Base-by-base conservation (phyloP, 73 alveolate species). In the Paramecium sexaurelia region DNA sequence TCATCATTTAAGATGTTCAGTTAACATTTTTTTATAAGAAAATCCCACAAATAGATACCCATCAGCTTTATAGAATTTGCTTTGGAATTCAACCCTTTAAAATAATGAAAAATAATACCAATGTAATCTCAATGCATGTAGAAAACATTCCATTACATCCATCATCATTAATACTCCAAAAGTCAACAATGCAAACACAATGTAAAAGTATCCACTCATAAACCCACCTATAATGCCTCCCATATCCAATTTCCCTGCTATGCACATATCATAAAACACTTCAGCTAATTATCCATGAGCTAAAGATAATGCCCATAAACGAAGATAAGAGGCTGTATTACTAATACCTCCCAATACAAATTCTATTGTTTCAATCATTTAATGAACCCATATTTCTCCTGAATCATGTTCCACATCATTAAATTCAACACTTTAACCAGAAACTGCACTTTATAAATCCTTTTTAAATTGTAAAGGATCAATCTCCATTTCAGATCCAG, bases 141-240 rank as follows among this genome's bases (percentile, higher is more conserved):
- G 93, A 94, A 96, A 96, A 71, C 99, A 96, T 94, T 97, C 99
- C 98, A 97, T 92, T n/a, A 98, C 94, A 93, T 97, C 99, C 99
- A 97, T 97, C 82, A 94, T 95, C 97, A 97, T 95, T 47, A 97
- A 95, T 56, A 97, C 96, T 85, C 96, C 97, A 69, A 93, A 86
- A 9, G 99, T 96, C 36, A 96, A 87, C 55, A 89, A 26, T n/a
- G 94, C 93, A 92, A 95, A 96, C 20, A 97, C 43, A 75, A 93
- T 94, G 84, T 93, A 96, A 32, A 37, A 37, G 32, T 41, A 41
- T 24, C 55, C 90, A 78, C 75, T 5, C 90, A 45, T 78, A 2
- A 78, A 43, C 41, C 90, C 90, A 13, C 75, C 90, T 22, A 78
- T 1, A 40, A 78, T 26, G 2, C 75, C 75, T 10, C 90, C 90